Evolutionary conservation across 2,329 filamentous ascomycete species (phyloP), one percentile per base, ranked within the genome.

Genomic region (Pezicula rhizophila): DNA sequence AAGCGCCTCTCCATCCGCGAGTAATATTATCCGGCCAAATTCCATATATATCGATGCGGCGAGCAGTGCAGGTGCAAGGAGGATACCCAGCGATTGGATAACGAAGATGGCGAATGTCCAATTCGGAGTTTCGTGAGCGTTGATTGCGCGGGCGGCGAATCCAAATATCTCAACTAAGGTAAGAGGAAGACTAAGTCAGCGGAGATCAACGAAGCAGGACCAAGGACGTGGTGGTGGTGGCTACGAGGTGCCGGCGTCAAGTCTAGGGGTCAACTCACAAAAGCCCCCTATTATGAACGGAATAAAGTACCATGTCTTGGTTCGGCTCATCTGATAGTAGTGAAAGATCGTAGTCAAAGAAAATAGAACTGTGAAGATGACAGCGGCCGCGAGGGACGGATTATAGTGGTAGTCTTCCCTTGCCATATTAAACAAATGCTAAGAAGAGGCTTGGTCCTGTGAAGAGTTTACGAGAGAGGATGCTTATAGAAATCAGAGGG

Each of bases 21-120:
- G 50, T 77, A 69, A 58, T 75, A 76, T 5, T 59, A 58, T 14
- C 65, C 66, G 6, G 66, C 67, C 50, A 65, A 68, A 11, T 8
- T 8, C 31, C 31, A 34, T 34, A n/a, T n/a, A n/a, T n/a, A n/a
- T n/a, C n/a, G n/a, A n/a, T n/a, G n/a, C n/a, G n/a, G n/a, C n/a
- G n/a, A 34, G 31, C 28, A 69, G 50, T 5, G 64, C 63, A 1
- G 67, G 67, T 2, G 65, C 65, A 14, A 70, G 51, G 8, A 69
- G 57, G 7, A 68, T 48, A n/a, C 68, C 56, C 2, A 69, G 52
- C 1, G 54, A 60, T 48, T 72, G 69, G 1, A 68, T 59, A 0
- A 64, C 61, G 59, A 64, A 72, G 1, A 56, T 57, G 2, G 48
- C 52, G 20, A 37, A 43, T 18, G 42, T 45, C 33, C 43, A 55